Evolutionary conservation across 495 filamentous ascomycete genomes (phyloP), one percentile per base, ranked within the genome.

Genomic region (Podospora pseudocomata): DNA sequence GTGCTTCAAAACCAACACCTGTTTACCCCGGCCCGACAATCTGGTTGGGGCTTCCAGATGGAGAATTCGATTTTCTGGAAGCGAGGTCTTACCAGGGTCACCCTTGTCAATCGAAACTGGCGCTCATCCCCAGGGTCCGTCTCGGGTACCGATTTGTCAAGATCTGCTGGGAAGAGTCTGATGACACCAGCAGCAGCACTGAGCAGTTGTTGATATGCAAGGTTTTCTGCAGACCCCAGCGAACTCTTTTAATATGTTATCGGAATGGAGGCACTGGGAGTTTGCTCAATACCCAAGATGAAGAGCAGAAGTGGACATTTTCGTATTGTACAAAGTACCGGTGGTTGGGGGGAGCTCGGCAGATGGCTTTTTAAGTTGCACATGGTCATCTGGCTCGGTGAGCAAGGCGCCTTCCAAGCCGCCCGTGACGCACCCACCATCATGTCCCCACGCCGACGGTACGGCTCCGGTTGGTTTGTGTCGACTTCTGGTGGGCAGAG

Each of bases 1-100:
- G 23, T 26, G 20, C 58, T 9, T 64, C 69, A 60, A 30, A 62
- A 59, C 57, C 63, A 63, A 66, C 58, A 63, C 58, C 26, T 60
- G 19, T 15, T 34, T 34, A 5, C 64, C 63, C 64, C 61, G 67
- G 67, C 70, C 70, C 70, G 64, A 28, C 64, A 67, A 53, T 71
- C 60, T 71, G 70, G 70, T 68, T 71, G 66, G 65, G 65, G 56
- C 39, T 64, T 23, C 66, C 49, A 66, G 56, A 63, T 64, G 64
- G 64, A 64, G 44, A 49, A 59, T 16, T 19, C 63, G 27, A 27
- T 53, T 56, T 69, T 71, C 70, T 68, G 67, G 70, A 71, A 71
- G 39, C 70, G 64, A 68, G 66, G 15, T 67, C 3, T 2, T 26
- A 55, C 64, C 53, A 54, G 70, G 67, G 27, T 61, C 7, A 20